Base-by-base conservation (phyloP, 768 basidiomycete genomes). In the Tulasnella sp. region DNA sequence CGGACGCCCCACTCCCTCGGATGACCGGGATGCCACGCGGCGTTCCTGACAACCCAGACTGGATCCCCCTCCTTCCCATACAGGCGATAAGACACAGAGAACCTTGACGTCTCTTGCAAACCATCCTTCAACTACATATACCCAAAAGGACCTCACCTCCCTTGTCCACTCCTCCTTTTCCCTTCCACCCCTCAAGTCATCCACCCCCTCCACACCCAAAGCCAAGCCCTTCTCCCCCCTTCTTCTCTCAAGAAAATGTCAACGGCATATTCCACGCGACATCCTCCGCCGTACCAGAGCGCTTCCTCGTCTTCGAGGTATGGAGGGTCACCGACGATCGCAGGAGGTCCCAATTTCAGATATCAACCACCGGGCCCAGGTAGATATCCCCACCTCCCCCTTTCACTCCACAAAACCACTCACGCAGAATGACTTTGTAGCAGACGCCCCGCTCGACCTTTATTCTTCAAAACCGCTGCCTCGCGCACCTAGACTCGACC, bases 1-100 rank as follows among this genome's bases (percentile, higher is more conserved):
- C 4, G 23, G 7, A 51, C 5, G 26, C 5, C 15, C 61, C 61
- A 67, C 5, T 67, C 29, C 13, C 4, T 67, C 61, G 61, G 61
- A 35, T 18, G 29, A 35, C 29, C 61, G 61, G 61, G 61, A 67
- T 67, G 61, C 61, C 61, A 67, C 32, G 61, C 61, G 61, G 61
- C 61, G 61, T 67, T 67, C 61, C 61, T 67, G 61, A 67, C 35
- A 35, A 67, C 61, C 61, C 61, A 67, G 61, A 67, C 61, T 67
- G 29, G 23, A 10, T 16, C 11, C 61, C 61, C 61, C 61, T 61
- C 61, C 61, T 67, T 67, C 61, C 61, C 61, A 67, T 35, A 23
- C 2, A 29, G 32, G 61, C 61, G 61, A 67, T 67, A 67, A 67
- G 61, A 67, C 61, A 67, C 29, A 26, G 61, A 67, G 61, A 67